A percentile compares a stretch with the other conserved stretches of the same genome.
Evolutionary conservation across 2,329 filamentous ascomycete genomes (phyloP).

Genomic region (Aspergillus quadricinctus): DNA sequence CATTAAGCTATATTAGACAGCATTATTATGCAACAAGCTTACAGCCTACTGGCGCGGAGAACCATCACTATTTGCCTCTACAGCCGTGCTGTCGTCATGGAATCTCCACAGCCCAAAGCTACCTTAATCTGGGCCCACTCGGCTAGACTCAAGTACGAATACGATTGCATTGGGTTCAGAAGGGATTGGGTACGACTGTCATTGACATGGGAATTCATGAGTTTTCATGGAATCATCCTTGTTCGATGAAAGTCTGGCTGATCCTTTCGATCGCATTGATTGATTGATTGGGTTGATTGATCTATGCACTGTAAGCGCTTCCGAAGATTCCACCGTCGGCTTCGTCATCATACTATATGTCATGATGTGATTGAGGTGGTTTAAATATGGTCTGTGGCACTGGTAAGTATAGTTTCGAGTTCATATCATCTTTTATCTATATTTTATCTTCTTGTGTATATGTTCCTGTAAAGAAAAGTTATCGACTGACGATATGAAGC

Average conservation of each 20-base stretch:
- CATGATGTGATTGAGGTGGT: background rate
- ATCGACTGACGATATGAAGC: slow-evolving; percentile 8
- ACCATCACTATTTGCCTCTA: background rate
- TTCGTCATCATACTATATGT: background rate
- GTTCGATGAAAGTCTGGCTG: background rate
- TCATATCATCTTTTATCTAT: background rate
- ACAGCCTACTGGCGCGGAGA: background rate
- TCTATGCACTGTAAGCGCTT: background rate
- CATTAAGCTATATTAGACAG: too few relatives aligned
- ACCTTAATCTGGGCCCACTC: background rate
- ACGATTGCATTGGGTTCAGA: background rate
- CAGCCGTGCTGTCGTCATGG: background rate
- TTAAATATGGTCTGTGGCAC: background rate
- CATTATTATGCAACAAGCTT: too few relatives aligned
- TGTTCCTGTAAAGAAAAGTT: background rate
- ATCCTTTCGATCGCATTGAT: background rate
- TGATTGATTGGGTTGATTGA: background rate
- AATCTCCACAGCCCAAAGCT: background rate
- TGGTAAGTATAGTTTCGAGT: background rate
- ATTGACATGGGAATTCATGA: background rate
- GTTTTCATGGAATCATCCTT: background rate
- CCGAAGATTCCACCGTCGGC: background rate
- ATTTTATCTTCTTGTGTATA: background rate
- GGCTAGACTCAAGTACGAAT: background rate
- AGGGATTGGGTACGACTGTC: background rate